A percentile compares a stretch with the other conserved stretches of the same genome.
phyloP scores from a whole-genome alignment of 2,329 filamentous ascomycete species.

The Cladosporium austrohemisphaericum region DNA sequence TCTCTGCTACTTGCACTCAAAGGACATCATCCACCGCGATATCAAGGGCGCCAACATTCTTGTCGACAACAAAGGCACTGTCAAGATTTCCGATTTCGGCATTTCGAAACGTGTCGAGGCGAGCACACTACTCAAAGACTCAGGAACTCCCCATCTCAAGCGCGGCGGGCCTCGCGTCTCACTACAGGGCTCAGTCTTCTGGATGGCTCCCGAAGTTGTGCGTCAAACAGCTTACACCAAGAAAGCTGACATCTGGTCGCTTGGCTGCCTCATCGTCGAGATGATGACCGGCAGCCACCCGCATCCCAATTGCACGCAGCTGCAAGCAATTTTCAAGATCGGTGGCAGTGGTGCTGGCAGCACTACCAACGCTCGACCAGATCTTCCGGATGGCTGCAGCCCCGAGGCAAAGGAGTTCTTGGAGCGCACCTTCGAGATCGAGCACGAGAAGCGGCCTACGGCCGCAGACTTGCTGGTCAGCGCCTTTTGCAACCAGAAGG shows the following conservation, averaged over 20 bases:
- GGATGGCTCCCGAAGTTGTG: conserved; percentile 99
- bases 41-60: conserved; percentile 99
- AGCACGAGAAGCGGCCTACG: conserved; percentile 85
- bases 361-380: conserved; percentile 65
- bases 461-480: conserved; percentile 86
- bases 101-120: conserved; percentile 98
- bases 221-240: conserved; percentile 96
- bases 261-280: conserved; percentile 94
- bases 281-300: conserved; percentile 98
- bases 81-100: conserved; percentile 99
- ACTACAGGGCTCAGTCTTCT: conserved; percentile 95
- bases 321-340: conserved; percentile 99
- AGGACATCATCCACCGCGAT: conserved; percentile 95
- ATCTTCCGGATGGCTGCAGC: conserved; percentile 81
- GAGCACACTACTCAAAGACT: conserved; percentile 64
- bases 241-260: conserved; percentile 97
- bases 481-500: conserved; percentile 53
- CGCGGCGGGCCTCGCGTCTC: conserved; percentile 65
- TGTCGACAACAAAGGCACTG: conserved; percentile 96
- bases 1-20: conserved; percentile 86
- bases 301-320: conserved; percentile 92
- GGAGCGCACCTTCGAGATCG: conserved; percentile 86
- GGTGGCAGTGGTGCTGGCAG: conserved; percentile 61
- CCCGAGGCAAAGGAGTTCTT: conserved; percentile 81
- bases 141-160: conserved; percentile 32